Evolutionary conservation across 2,329 filamentous ascomycete species (phyloP).

Genomic region (Trichoderma afroharzianum): DNA sequence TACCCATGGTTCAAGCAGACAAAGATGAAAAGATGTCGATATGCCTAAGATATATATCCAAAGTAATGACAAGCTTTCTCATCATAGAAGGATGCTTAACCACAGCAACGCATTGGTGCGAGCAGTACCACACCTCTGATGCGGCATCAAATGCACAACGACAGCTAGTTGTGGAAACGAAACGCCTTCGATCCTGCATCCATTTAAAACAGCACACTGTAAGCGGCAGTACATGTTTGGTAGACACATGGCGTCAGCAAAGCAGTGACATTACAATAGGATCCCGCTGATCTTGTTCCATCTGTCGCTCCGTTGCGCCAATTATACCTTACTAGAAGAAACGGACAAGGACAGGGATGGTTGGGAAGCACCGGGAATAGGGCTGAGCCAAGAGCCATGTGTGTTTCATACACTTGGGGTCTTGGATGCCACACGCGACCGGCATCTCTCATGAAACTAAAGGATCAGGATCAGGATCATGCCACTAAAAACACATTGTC

Average conservation of each 20-base stretch:
- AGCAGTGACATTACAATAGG: not conserved
- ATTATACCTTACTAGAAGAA: not conserved
- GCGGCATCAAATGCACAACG: not conserved
- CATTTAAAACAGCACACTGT: not conserved
- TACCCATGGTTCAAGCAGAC: too few relatives aligned
- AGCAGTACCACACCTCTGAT: too few relatives aligned
- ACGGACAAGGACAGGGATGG: not conserved
- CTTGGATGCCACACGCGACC: not conserved
- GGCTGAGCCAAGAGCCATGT: not conserved
- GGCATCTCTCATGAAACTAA: not conserved
- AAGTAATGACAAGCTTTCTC: too few relatives aligned
- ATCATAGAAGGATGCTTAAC: too few relatives aligned
- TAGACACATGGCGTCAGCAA: not conserved
- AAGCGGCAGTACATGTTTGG: not conserved
- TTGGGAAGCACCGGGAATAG: not conserved
- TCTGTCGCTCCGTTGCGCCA: not conserved
- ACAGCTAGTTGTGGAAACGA: not conserved
- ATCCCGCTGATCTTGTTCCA: not conserved
- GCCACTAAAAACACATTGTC: not conserved
- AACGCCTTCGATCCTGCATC: not conserved
- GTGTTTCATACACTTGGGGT: not conserved
- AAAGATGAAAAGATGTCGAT: too few relatives aligned
- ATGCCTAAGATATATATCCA: too few relatives aligned
- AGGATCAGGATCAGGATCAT: not conserved
- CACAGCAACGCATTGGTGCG: too few relatives aligned